A percentile compares a stretch with the other conserved stretches of the same genome.
Evolutionary conservation across 257 asterid species (phyloP).

Genomic region (Plantago ovata): DNA sequence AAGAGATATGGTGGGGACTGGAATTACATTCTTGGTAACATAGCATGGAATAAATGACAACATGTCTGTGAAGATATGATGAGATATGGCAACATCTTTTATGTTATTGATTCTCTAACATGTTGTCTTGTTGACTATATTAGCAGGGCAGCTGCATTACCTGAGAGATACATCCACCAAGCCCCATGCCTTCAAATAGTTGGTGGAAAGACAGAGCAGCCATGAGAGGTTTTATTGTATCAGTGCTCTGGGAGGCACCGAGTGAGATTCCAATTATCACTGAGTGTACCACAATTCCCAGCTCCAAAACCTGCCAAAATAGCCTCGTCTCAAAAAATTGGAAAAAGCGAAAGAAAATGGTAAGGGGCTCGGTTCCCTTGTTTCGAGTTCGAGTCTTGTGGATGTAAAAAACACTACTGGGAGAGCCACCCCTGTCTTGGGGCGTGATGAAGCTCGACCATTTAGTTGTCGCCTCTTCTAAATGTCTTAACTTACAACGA

Average conservation of each 20-base stretch:
- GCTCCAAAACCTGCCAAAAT: conserved; percentile 45
- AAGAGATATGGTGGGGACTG: conserved; percentile 20
- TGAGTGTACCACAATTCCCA: conserved; percentile 61
- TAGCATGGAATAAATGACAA: conserved; percentile 26
- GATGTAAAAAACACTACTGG: too few species aligned
- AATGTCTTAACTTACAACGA: neutral
- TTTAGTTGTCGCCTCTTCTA: neutral
- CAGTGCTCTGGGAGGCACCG: conserved; percentile 42
- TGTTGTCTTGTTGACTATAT: conserved; percentile 12
- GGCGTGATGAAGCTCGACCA: neutral
- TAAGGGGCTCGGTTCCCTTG: too few species aligned
- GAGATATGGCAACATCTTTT: conserved; percentile 33
- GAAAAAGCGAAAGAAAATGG: conserved; percentile 22
- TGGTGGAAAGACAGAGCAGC: conserved; percentile 60
- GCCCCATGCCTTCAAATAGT: conserved; percentile 66
- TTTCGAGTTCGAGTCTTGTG: too few species aligned
- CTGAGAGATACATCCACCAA: conserved; percentile 69
- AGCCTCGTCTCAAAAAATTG: conserved; percentile 11
- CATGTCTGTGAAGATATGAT: conserved; percentile 15
- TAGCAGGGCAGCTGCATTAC: conserved; percentile 16
- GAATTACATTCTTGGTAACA: conserved; percentile 26
- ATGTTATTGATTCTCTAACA: conserved; percentile 23
- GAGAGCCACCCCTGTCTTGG: neutral
- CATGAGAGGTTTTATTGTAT: conserved; percentile 43
- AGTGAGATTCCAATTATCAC: conserved; percentile 54